A percentile compares a stretch with the other conserved stretches of the same genome.
Conservation (phyloP, 768 basidiomycete species). For the Suillus americanus region DNA sequence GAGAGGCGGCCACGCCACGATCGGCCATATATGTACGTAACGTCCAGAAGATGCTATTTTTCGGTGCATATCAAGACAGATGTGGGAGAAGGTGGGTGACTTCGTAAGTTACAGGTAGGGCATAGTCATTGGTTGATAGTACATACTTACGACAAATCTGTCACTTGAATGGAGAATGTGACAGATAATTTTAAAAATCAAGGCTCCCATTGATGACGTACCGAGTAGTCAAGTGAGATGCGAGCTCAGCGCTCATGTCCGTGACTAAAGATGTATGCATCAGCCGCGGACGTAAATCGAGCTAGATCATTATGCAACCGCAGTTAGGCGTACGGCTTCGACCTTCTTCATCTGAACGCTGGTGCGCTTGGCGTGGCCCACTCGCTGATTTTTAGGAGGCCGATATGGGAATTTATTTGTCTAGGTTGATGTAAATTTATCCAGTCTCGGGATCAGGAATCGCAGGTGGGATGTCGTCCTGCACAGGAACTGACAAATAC, state of each 20-base stretch:
- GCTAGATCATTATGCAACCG: slow-evolving; percentile 7
- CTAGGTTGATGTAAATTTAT: not conserved
- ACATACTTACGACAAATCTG: not conserved
- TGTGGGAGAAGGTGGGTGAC: not conserved
- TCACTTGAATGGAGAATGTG: not conserved
- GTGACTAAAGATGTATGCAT: not conserved
- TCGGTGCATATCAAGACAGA: not conserved
- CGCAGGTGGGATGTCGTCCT: too few species aligned
- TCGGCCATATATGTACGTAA: not conserved
- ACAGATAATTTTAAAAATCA: not conserved
- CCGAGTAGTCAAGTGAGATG: slow-evolving; percentile 1
- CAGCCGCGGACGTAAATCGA: not conserved
- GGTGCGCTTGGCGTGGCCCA: slow-evolving; percentile 40
- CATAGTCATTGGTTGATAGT: not conserved
- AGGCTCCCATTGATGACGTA: not conserved
- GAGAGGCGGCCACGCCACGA: not conserved
- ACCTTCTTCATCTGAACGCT: slow-evolving; percentile 34
- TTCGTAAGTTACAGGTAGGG: not conserved
- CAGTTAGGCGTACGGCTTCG: slow-evolving; percentile 2
- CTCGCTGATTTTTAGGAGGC: slow-evolving; percentile 30
- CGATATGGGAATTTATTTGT: slow-evolving; percentile 32
- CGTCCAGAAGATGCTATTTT: not conserved
- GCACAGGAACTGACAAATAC: not conserved
- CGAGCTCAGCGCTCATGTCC: not conserved
- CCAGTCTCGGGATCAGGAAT: not conserved